These are phyloP conservation scores for Aspergillus sp. DNA, from an alignment of 2,329 filamentous ascomycete genomes.

Conservation along the genomic window DNA sequence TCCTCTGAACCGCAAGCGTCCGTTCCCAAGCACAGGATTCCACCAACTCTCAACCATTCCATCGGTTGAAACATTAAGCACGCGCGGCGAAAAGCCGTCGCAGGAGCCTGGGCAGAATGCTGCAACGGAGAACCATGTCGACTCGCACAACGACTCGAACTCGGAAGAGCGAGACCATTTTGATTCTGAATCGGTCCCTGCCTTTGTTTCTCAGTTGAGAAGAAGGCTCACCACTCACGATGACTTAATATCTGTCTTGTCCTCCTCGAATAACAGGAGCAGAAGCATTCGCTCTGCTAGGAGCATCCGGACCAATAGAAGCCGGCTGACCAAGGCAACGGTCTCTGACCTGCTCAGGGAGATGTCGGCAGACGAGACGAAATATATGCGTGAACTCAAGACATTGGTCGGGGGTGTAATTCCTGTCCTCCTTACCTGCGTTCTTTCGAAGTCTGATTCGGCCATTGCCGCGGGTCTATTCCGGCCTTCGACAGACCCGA, in stretches of 20 bases:
- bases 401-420: slow-evolving; percentile 93
- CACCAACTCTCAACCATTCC: slow-evolving; percentile 50
- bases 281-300: slow-evolving; percentile 66
- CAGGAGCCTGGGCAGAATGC: slow-evolving; percentile 12
- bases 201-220: slow-evolving; percentile 47
- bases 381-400: slow-evolving; percentile 83
- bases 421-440: slow-evolving; percentile 77
- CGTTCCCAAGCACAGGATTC: slow-evolving; percentile 44
- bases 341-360: slow-evolving; percentile 69
- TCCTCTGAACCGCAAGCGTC: slow-evolving; percentile 34
- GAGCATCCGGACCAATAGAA: slow-evolving; percentile 66
- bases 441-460: slow-evolving; percentile 62
- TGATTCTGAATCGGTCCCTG: slow-evolving; percentile 33
- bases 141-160: slow-evolving; percentile 14
- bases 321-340: slow-evolving; percentile 57
- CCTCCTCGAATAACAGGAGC: slow-evolving; percentile 51
- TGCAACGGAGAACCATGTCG: slow-evolving; percentile 15
- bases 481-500: slow-evolving; percentile 43
- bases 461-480: slow-evolving; percentile 60
- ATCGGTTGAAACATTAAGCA: slow-evolving; percentile 46
- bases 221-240: slow-evolving; percentile 81
- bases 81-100: slow-evolving; percentile 12
- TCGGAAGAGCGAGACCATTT: slow-evolving; percentile 39
- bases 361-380: slow-evolving; percentile 70
- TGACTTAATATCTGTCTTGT: slow-evolving; percentile 87